Base-by-base conservation (phyloP, 2,329 filamentous ascomycete genomes). In the Sphaerulina musiva region DNA sequence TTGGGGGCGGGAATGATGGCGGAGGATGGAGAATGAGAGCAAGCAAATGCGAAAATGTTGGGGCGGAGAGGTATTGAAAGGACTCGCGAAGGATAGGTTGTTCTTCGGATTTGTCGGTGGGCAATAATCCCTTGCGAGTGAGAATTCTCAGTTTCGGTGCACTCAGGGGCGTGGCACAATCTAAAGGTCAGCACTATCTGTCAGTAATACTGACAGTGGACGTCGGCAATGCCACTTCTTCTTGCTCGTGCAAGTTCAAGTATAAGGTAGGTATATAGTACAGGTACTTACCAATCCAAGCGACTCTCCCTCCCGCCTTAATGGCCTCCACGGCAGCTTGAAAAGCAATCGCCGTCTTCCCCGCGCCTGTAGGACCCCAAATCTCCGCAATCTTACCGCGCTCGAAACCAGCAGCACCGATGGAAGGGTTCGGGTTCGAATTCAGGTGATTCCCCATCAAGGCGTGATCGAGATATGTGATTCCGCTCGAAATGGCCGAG, bases 331-430 rank as follows among this genome's bases (percentile, higher is more conserved):
- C 78, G 6, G 56, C 52, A 50, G 50, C 53, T 31, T 57, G 41
- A 34, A 49, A 20, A 87, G 85, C 87, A 62, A 96, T 75, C 10
- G 85, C 78, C 3, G 89, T 95, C 76, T 95, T 96, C 31, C 91
- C 92, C 26, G 81, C 81, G 1, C 90, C 91, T 7, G 89, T 86
- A 9, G 91, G 89, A 0, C 92, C 92, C 80, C 88, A 95, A 47
- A 95, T 74, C 70, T 97, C 92, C 3, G 87, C 87, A 41, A 95
- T 78, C 68, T 89, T 87, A 11, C 90, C 89, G 53, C 84, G 81
- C 56, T 79, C 79, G 46, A 95, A 76, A 3, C 89, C 14, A 17
- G 14, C 90, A 14, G 79, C 78, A 31, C 39, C 42, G 12, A 46
- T 29, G 45, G 34, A 46, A 1, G 45, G 38, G 10, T 47, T 52